Conservation (phyloP, 129 eudicot species). For the Saposhnikovia divaricata region DNA sequence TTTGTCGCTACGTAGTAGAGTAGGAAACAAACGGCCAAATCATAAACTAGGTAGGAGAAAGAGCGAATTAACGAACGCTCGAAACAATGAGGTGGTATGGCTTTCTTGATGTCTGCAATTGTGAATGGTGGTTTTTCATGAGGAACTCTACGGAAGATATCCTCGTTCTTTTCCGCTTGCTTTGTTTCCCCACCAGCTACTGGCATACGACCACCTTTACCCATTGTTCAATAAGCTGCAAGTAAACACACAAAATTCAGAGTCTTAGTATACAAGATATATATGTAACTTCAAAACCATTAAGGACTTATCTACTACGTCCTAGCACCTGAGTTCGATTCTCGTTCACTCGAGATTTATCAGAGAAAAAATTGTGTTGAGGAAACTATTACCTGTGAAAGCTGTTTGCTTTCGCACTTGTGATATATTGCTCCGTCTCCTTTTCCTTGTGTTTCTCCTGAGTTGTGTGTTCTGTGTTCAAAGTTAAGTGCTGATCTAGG, state of each 20-base stretch:
- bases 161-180: background rate
- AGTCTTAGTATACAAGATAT: background rate
- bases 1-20: constrained; percentile 17
- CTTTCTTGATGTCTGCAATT: constrained; percentile 20
- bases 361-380: background rate
- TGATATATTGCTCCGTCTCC: background rate
- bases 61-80: constrained; percentile 15
- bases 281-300: background rate
- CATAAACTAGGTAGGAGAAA: constrained; percentile 12
- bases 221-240: constrained; percentile 1
- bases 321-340: too few species aligned
- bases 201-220: constrained; percentile 21
- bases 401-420: background rate
- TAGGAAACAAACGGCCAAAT: constrained; percentile 9
- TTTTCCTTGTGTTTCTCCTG: background rate
- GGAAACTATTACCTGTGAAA: background rate
- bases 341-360: too few species aligned
- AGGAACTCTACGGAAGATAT: constrained; percentile 11
- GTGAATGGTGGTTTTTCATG: constrained; percentile 20
- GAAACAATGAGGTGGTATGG: constrained; percentile 22
- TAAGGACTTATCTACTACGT: too few species aligned
- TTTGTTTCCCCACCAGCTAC: background rate
- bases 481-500: background rate
- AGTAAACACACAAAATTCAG: background rate
- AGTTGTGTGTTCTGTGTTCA: background rate